These are phyloP conservation scores for Hemerocallis citrina DNA, from an alignment of 106 monocot species.

Conservation along the genomic window DNA sequence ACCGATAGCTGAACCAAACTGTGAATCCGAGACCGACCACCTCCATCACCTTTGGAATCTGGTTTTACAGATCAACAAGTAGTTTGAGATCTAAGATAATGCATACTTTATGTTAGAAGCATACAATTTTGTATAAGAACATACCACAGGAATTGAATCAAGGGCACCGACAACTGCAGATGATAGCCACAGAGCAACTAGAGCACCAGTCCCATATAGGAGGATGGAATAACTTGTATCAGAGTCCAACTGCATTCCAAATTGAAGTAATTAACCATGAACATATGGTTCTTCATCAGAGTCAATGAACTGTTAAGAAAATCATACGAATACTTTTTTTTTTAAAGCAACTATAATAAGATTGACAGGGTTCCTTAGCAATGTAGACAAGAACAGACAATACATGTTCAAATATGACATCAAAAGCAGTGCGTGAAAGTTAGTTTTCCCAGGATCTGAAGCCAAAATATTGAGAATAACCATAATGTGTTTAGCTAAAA, in stretches of 20 bases:
- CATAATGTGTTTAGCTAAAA: no score
- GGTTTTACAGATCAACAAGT: neutral
- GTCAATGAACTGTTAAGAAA: no score
- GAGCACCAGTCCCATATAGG: slow-evolving; percentile 43
- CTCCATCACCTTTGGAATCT: slow-evolving; percentile 82
- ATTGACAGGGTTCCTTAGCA: no score
- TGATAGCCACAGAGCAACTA: slow-evolving; percentile 51
- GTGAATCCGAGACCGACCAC: slow-evolving; percentile 66
- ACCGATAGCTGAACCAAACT: slow-evolving; percentile 67
- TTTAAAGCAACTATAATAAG: no score
- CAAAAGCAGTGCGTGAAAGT: no score
- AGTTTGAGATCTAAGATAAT: neutral
- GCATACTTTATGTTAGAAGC: no score
- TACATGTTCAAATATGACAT: no score
- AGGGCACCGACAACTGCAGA: slow-evolving; percentile 51
- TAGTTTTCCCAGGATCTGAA: no score
- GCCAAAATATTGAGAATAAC: no score
- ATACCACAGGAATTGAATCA: slow-evolving; percentile 74
- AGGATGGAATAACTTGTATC: slow-evolving; percentile 20
- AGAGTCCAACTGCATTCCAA: slow-evolving; percentile 36
- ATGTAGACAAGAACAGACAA: no score
- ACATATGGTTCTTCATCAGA: no score
- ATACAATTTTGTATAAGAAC: neutral
- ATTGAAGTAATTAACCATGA: neutral
- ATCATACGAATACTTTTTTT: no score